Evolutionary conservation across 371 early-diverging fungal species (phyloP), one percentile per base, ranked within the genome.

Genomic region (Mucor circinelloides): DNA sequence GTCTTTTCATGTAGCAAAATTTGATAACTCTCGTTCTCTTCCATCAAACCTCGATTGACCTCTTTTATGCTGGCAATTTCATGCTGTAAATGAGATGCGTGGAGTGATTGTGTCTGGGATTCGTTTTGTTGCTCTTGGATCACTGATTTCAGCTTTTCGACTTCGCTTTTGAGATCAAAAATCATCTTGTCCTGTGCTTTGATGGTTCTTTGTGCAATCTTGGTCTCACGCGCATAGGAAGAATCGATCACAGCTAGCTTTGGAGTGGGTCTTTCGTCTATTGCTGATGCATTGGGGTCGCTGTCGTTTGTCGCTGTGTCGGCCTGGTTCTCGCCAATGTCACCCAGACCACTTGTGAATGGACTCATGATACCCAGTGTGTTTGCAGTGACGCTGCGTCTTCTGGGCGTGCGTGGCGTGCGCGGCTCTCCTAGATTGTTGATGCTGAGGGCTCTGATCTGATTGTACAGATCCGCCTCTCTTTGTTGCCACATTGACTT

Each of bases 1-100:
- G 94, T 91, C 71, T 88, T 90, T 78, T 93, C 91, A 58, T 92
- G 91, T 65, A 94, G 69, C 58, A 95, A 77, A 28, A 91, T 77
- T 72, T 94, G 94, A 76, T 89, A 94, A 50, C 91, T 87, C 74
- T 94, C 95, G 76, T 91, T 93, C 57, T 94, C 95, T 67, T 94
- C 93, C 89, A 89, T 87, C 58, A 94, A 75, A 2, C 87, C 81
- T 60, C 79, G 81, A 73, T 93, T 93, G 60, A 92, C 67, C 40
- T 89, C 86, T 44, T 87, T 87, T 13, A 91, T 81, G 71, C 90
- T 90, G 56, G 68, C 66, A 21, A 86, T 75, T 55, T 91, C 87
- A 34, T 82, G 76, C 62, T 89, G 87, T 21, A 91, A 77, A 44
- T 81, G 76, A 52, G 76, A 75, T 12, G 77, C 69, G 36, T 78